Conservation (phyloP, 2,329 filamentous ascomycete genomes). For the Hypoxylon sp. region DNA sequence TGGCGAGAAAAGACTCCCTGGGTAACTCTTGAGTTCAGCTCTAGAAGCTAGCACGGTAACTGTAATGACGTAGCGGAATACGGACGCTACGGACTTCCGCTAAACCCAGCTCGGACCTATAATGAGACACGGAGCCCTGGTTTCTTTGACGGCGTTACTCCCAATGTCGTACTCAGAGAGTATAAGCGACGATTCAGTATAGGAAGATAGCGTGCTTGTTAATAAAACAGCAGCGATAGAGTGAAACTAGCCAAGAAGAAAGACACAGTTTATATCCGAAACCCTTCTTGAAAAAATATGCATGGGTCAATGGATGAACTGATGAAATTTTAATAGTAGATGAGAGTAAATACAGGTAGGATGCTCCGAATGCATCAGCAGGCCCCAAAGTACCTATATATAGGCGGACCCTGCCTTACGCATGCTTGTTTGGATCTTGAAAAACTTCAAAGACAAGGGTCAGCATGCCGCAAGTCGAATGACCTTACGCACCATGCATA, state of each 20-base stretch:
- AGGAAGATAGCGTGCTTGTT: too few species aligned
- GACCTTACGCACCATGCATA: slow-evolving; percentile 29
- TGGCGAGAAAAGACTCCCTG: too few species aligned
- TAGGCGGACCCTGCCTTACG: slow-evolving; percentile 13
- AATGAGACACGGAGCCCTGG: too few species aligned
- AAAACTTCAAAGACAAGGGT: slow-evolving; percentile 23
- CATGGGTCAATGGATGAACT: too few species aligned
- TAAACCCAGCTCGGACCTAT: neutral
- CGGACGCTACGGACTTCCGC: neutral
- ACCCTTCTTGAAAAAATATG: too few species aligned
- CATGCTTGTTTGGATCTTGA: slow-evolving; percentile 24
- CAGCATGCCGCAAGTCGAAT: slow-evolving; percentile 24
- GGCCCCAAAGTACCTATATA: slow-evolving; percentile 22
- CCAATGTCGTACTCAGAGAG: too few species aligned
- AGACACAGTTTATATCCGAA: too few species aligned
- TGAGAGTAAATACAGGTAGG: slow-evolving; percentile 1
- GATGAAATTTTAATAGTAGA: too few species aligned
- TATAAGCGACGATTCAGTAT: too few species aligned
- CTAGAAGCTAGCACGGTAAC: neutral
- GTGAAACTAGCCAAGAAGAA: neutral
- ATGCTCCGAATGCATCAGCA: slow-evolving; percentile 8
- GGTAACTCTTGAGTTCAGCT: too few species aligned
- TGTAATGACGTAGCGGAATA: slow-evolving; percentile 25
- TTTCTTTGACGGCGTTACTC: too few species aligned
- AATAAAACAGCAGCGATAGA: too few species aligned